Evolutionary conservation across 805 yeast genomes (phyloP), one percentile per base, ranked within the genome.

Genomic region (Yarrowia hollandica): DNA sequence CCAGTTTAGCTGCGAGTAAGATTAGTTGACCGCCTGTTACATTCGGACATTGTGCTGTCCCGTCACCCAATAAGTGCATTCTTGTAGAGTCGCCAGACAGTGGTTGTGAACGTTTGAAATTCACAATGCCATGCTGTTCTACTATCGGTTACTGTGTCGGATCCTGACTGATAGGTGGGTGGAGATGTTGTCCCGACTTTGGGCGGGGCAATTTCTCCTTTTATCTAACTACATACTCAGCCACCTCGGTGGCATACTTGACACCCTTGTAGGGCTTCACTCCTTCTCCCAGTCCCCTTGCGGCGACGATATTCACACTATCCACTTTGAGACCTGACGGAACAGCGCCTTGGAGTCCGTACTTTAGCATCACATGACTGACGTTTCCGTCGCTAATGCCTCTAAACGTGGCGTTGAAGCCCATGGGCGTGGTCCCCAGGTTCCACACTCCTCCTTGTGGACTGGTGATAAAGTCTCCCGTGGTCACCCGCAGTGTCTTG

Each of bases 251-350:
- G 10, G 80, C 74, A 68, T 91, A 91, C 68, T 90, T 87, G 18
- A 91, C 97, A 1, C 98, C 98, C 69, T 90, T 91, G 75, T 82
- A 91, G 0, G 96, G 96, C 66, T 84, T 85, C 10, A 82, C 85
- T 4, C 75, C 75, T 2, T 82, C 82, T 5, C 80, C 80, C 60
- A 82, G 65, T 0, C 92, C 90, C 63, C 74, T 75, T n/a, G 78
- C 75, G 62, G 81, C 77, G 7, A 76, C 65, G 15, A 89, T 79
- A 65, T 82, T 80, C 62, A 90, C 72, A 25, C 85, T 77, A 11
- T 81, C 85, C 2, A 90, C 86, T 64, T 81, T 82, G 38, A 87
- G 72, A 0, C 92, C 90, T 69, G 95, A 86, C 1, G 94, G 88
- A 1, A 88, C 76, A 7, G 79, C 75, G 0, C 96, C 96, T 63